Evolutionary conservation across 441 rosid genomes (phyloP).

Genomic region (Oxalis stricta): DNA sequence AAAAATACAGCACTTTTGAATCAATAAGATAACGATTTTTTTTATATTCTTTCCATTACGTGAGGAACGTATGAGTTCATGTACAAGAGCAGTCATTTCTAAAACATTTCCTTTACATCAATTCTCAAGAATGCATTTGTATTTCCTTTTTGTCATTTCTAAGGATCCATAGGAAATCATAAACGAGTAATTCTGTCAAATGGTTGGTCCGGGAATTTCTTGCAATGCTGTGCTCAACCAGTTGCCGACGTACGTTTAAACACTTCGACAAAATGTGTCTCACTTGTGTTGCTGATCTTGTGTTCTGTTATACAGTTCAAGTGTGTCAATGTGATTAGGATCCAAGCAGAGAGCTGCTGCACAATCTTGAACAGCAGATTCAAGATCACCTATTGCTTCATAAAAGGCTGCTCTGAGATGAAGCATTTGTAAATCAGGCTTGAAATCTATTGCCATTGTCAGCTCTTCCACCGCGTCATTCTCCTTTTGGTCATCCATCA

Average conservation of each 20-base stretch:
- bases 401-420: conserved; percentile 70
- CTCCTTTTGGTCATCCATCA: conserved; percentile 70
- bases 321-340: conserved; percentile 42
- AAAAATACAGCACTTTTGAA: conserved; percentile 2
- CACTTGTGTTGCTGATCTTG: conserved; percentile 20
- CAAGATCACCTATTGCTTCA: conserved; percentile 45
- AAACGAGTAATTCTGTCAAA: too few species aligned
- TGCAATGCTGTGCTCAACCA: too few species aligned
- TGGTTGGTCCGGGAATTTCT: too few species aligned
- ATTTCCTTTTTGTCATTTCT: background rate
- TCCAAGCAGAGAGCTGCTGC: conserved; percentile 68
- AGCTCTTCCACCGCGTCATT: conserved; percentile 54
- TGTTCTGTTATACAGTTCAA: conserved; percentile 36
- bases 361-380: conserved; percentile 41
- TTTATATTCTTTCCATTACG: too few species aligned
- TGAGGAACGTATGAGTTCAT: too few species aligned
- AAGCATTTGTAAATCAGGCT: conserved; percentile 57
- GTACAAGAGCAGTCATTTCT: too few species aligned
- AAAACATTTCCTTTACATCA: too few species aligned
- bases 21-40: too few species aligned
- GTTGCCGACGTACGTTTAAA: too few species aligned
- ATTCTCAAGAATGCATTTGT: too few species aligned
- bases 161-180: background rate
- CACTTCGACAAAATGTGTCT: too few species aligned
- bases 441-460: conserved; percentile 49